Percentiles rank a stretch among this genome's conserved stretches.
phyloP scores from a whole-genome alignment of 352 stramenopile species.

The Globisporangium alternatum region DNA sequence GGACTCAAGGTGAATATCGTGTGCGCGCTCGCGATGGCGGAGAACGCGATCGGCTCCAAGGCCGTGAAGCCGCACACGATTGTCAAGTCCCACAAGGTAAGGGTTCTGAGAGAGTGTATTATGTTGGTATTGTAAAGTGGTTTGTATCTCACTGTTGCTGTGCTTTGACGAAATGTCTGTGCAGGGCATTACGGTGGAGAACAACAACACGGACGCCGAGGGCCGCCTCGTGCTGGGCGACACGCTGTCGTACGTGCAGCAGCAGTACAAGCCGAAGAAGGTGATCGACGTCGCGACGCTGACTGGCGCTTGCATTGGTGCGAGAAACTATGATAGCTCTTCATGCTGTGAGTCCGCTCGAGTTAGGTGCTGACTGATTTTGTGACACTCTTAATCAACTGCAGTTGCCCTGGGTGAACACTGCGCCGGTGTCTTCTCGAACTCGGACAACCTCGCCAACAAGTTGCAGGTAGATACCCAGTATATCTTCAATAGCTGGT shows the following conservation, averaged over 20 bases:
- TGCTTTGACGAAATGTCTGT: not conserved
- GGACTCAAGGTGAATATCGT: slow-evolving; percentile 83
- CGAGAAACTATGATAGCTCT: not conserved
- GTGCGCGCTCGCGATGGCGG: slow-evolving; percentile 67
- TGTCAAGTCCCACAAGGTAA: slow-evolving; percentile 83
- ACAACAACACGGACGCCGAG: slow-evolving; percentile 93
- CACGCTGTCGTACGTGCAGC: slow-evolving; percentile 86
- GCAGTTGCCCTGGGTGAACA: slow-evolving; percentile 84
- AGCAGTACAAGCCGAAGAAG: slow-evolving; percentile 87
- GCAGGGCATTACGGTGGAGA: slow-evolving; percentile 85
- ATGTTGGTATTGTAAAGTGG: not conserved
- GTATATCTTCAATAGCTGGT: not conserved
- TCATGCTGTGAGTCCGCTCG: too few species aligned
- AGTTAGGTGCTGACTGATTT: not conserved
- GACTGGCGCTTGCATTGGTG: slow-evolving; percentile 87
- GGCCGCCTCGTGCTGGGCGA: slow-evolving; percentile 90
- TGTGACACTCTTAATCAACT: not conserved
- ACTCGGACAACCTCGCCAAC: slow-evolving; percentile 82
- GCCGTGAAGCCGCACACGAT: slow-evolving; percentile 86
- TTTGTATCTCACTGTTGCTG: not conserved
- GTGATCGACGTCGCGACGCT: slow-evolving; percentile 94
- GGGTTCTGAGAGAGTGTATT: not conserved
- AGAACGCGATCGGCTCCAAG: slow-evolving; percentile 87
- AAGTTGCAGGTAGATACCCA: slow-evolving; percentile 42
- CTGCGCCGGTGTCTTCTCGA: slow-evolving; percentile 91